Percentiles rank a stretch among this genome's conserved stretches.
phyloP scores from a whole-genome alignment of 768 basidiomycete species.

The Suillus variegatus region DNA sequence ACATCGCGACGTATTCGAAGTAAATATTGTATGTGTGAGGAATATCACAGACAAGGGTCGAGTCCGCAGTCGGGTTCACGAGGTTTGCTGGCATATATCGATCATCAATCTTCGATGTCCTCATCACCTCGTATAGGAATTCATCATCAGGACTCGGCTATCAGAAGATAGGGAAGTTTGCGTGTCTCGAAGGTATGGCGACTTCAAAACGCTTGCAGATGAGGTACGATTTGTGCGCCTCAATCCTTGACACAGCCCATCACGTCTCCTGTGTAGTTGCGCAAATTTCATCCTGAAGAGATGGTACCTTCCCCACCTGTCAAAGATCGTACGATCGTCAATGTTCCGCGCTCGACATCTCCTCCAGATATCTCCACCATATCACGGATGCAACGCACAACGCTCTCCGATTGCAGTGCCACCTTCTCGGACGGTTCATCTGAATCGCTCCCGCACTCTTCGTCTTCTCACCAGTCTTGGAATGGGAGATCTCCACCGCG shows the following conservation, averaged over 20 bases:
- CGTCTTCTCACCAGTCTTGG: constrained; percentile 82
- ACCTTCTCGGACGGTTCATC: constrained; percentile 13
- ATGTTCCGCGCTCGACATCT: constrained; percentile 39
- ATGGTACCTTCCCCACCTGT: constrained; percentile 80
- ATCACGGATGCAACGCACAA: constrained; percentile 68
- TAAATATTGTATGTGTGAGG: constrained; percentile 90
- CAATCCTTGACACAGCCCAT: background rate
- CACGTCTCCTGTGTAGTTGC: constrained; percentile 55
- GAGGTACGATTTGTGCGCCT: constrained; percentile 54
- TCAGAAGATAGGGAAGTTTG: constrained; percentile 73
- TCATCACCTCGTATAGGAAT: constrained; percentile 62
- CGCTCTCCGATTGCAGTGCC: background rate
- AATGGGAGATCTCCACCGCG: constrained; percentile 51
- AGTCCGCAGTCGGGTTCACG: constrained; percentile 82
- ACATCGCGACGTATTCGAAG: constrained; percentile 68
- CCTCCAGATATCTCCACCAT: constrained; percentile 13
- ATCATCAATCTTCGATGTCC: constrained; percentile 8
- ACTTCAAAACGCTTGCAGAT: constrained; percentile 85
- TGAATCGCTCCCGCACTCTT: constrained; percentile 61
- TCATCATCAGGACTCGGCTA: constrained; percentile 87
- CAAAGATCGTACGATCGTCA: constrained; percentile 82
- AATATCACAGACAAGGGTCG: constrained; percentile 82
- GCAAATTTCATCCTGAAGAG: constrained; percentile 83
- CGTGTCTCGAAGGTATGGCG: constrained; percentile 92
- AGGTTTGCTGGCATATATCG: constrained; percentile 52